Evolutionary conservation across 2,329 filamentous ascomycete genomes (phyloP).

Genomic region (Dactylellina drechsleri): DNA sequence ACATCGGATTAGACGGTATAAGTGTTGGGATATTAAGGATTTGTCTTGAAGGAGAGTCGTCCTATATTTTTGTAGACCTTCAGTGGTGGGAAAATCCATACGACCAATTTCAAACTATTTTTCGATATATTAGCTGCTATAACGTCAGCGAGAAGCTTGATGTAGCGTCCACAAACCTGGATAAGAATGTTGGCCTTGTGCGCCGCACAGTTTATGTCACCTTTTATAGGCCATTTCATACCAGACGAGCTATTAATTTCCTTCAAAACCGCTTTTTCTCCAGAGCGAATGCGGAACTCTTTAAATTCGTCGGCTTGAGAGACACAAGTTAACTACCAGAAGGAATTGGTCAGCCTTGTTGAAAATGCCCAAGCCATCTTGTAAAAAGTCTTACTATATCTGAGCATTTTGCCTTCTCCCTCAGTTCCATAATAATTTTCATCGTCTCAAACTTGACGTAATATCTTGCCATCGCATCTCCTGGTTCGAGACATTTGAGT

Average conservation of each 20-base stretch:
- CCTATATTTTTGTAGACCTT: slow-evolving; percentile 68
- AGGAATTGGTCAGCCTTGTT: slow-evolving; percentile 15
- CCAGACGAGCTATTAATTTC: slow-evolving; percentile 75
- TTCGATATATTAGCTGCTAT: neutral
- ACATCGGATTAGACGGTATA: slow-evolving; percentile 77
- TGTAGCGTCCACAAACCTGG: slow-evolving; percentile 64
- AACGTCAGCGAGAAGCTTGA: neutral
- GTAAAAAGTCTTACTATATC: slow-evolving; percentile 71
- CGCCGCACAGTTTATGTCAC: slow-evolving; percentile 71
- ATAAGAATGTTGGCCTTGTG: slow-evolving; percentile 83
- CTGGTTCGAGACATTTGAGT: slow-evolving; percentile 75
- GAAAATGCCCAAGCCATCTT: slow-evolving; percentile 25
- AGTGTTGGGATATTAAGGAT: slow-evolving; percentile 72
- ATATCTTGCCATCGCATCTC: slow-evolving; percentile 83
- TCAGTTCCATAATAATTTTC: slow-evolving; percentile 73
- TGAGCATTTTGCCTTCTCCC: slow-evolving; percentile 70
- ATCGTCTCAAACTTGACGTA: slow-evolving; percentile 84
- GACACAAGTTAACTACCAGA: slow-evolving; percentile 71
- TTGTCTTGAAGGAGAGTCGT: slow-evolving; percentile 72
- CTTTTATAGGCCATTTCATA: slow-evolving; percentile 77
- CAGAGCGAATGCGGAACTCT: slow-evolving; percentile 75
- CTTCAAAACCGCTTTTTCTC: slow-evolving; percentile 76
- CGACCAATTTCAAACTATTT: slow-evolving; percentile 71
- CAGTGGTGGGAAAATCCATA: slow-evolving; percentile 71
- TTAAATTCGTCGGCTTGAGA: slow-evolving; percentile 77